Evolutionary conservation across 202 grass and related monocot species (phyloP), one percentile per base, ranked within the genome.

Genomic region (Hordeum pubiflorum): DNA sequence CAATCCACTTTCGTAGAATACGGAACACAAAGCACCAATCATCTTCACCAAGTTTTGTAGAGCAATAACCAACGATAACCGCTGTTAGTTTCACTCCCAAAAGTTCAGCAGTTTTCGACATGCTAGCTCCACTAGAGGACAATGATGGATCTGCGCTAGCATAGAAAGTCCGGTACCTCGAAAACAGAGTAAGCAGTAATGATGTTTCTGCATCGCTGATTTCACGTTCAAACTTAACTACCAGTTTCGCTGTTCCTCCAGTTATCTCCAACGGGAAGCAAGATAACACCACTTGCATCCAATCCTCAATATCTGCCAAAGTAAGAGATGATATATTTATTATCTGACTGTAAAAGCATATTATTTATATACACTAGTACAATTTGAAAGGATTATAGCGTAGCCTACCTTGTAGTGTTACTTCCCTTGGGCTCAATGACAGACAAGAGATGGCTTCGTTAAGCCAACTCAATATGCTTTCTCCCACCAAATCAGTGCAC

Each of bases 231-330:
- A 87, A 81, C 31, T 77, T 63, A 86, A 93, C 82, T 83, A 81
- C 63, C 24, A 86, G 85, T 74, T 87, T 94, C 44, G 31, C 75
- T 82, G 74, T 70, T 86, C 86, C 88, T 84, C 86, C 86, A 31
- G 81, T 84, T 84, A 89, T 82, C 26, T 69, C 94, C 76, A 98
- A 79, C 0, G 92, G 95, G 58, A 88, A 98, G 85, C 95, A 94
- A 91, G 95, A 98, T 50, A 98, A 83, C 23, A 84, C 76, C 74
- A 91, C 82, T 89, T 98, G 92, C 81, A 94, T 90, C 92, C 95
- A 93, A 78, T 94, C 86, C 81, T 86, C 84, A 41, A 91, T 82
- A 86, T 94, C 95, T 98, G 80, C 10, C 38, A 80, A 69, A 80
- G 56, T 39, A 89, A 79, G 6, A 82, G 39, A 72, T 59, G 48